Evolutionary conservation across 2,329 filamentous ascomycete genomes (phyloP).

Genomic region (Moelleriella libera): DNA sequence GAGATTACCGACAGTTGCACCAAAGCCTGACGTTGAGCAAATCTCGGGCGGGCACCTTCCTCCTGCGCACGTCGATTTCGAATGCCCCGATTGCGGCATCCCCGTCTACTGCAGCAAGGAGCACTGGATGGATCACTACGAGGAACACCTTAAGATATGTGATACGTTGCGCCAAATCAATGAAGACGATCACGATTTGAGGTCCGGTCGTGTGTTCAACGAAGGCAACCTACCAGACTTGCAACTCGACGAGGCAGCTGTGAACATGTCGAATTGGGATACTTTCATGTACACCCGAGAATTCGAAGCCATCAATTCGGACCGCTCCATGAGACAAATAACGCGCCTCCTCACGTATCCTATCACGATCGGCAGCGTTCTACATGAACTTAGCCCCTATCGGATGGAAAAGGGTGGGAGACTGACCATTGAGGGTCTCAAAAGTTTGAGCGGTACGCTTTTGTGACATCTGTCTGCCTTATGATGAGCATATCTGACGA

Average conservation of each 20-base stretch:
- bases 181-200: constrained; percentile 91
- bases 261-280: constrained; percentile 99
- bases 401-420: constrained; percentile 60
- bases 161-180: constrained; percentile 87
- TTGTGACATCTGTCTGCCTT: background rate
- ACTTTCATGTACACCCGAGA: constrained; percentile 88
- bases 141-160: constrained; percentile 82
- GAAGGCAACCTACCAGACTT: constrained; percentile 85
- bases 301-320: constrained; percentile 81
- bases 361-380: constrained; percentile 74
- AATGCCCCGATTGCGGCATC: constrained; percentile 91
- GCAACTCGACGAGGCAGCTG: constrained; percentile 80
- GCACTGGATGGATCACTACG: constrained; percentile 94
- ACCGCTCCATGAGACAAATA: constrained; percentile 81
- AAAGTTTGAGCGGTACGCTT: constrained; percentile 76
- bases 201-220: constrained; percentile 79
- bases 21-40: constrained; percentile 49
- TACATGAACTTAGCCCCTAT: constrained; percentile 93
- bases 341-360: constrained; percentile 91
- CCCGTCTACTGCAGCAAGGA: constrained; percentile 88
- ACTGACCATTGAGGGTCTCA: constrained; percentile 76
- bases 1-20: constrained; percentile 48
- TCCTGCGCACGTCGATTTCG: constrained; percentile 76
- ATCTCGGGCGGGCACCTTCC: constrained; percentile 39
- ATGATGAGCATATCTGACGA: background rate